Base-by-base conservation (phyloP, 1,284 basidiomycete genomes). In the Puccinia coronata region DNA sequence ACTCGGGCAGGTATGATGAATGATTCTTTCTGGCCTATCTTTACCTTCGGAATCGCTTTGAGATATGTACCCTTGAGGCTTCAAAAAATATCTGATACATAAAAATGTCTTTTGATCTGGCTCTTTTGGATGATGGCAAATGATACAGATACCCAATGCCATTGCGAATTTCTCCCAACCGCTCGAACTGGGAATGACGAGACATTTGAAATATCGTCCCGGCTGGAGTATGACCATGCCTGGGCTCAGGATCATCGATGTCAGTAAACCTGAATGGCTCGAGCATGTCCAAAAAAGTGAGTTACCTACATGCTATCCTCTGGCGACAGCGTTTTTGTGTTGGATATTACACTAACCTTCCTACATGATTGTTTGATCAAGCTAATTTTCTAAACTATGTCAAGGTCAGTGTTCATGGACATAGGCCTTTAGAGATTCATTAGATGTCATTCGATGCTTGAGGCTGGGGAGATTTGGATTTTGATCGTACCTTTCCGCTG, bases 231-330 rank as follows among this genome's bases (percentile, higher is more conserved):
- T 67, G 3, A 80, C 79, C 5, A 51, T 73, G 39, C 79, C 79
- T 36, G 79, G 79, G 18, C 31, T 61, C n/a, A 70, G 79, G 71
- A 18, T 80, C 23, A 57, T 80, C 34, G 79, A 80, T 80, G 61
- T 80, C 47, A 80, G 79, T 25, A 80, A 80, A 51, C 79, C 79
- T 34, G 79, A 80, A 63, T 80, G 79, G 79, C 55, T 80, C 55
- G 70, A 73, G 59, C 61, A 80, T 67, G 47, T 80, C 43, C 79
- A 80, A 43, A 80, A 80, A 74, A 73, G 79, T 80, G 12, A 63
- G 78, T 34, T 43, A 49, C 28, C 2, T 14, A 31, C 14, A 28
- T 51, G 47, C 18, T 43, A 12, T 11, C 20, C 59, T 61, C 20
- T 51, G 41, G 25, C 31, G 20, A 6, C 31, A 59, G 18, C 31